Percentiles rank a stretch among this genome's conserved stretches.
Conservation (phyloP, 1,284 basidiomycete species). For the Albatrellus sp. region DNA sequence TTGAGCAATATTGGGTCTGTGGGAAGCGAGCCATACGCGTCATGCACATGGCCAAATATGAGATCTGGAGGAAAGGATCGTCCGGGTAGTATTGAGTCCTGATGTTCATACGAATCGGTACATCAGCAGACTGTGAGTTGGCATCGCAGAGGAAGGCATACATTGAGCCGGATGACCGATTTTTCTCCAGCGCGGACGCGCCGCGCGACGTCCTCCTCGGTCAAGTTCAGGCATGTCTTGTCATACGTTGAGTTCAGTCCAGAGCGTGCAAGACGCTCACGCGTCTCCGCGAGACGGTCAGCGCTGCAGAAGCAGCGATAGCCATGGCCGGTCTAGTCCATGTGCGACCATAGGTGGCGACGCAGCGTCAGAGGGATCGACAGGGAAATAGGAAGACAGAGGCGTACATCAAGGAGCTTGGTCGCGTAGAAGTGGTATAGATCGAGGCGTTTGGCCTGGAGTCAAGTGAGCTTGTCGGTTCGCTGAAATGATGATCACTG, state of each 20-base stretch:
- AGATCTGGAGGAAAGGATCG: slow-evolving; percentile 46
- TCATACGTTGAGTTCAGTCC: slow-evolving; percentile 78
- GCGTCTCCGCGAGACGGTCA: slow-evolving; percentile 53
- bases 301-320: slow-evolving; percentile 92
- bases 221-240: slow-evolving; percentile 73
- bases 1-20: slow-evolving; percentile 94
- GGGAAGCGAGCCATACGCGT: slow-evolving; percentile 63
- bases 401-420: slow-evolving; percentile 61
- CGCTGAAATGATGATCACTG: background rate
- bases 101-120: background rate
- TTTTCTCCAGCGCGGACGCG: slow-evolving; percentile 67
- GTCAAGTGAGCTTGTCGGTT: background rate
- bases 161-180: slow-evolving; percentile 80
- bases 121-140: slow-evolving; percentile 12
- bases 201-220: slow-evolving; percentile 74
- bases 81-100: slow-evolving; percentile 43
- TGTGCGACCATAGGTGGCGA: background rate
- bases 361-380: background rate
- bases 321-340: slow-evolving; percentile 66
- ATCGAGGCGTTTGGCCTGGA: slow-evolving; percentile 78
- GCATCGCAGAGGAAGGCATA: slow-evolving; percentile 24
- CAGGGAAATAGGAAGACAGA: background rate
- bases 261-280: slow-evolving; percentile 52
- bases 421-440: slow-evolving; percentile 70
- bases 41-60: slow-evolving; percentile 65